Evolutionary conservation across 805 yeast genomes (phyloP), one percentile per base, ranked within the genome.

Genomic region (Sugiyamaella smithiae): DNA sequence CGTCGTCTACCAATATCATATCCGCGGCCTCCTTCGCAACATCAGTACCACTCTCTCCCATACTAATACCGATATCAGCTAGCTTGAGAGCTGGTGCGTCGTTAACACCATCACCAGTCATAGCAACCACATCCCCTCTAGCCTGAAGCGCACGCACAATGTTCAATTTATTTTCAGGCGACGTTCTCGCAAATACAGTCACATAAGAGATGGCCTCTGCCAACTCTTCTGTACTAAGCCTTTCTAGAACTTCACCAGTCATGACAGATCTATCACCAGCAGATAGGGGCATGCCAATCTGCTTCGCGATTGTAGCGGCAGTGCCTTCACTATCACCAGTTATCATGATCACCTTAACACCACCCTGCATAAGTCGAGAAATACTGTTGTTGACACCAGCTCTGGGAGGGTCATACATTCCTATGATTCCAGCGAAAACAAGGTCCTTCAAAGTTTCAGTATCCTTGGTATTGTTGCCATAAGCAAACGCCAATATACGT

Each of bases 11-110:
- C 55, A 91, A 75, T 47, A 91, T 91, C 98, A 91, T 91, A 67
- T 91, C 99, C 2, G 97, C 87, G 1, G 98, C 98, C 67, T 91
- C 99, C 63, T 91, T 91, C 43, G 99, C 99, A 35, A 91, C 99
- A 67, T 91, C 99, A 0, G 98, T 93, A 51, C 99, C 99, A 72
- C 85, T 84, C 58, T 90, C 95, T 1, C 84, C 83, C 83, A 80
- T 79, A 9, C 82, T 77, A 56, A 80, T 73, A 48, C 84, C 84
- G 48, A 80, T 80, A 60, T 80, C 83, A 4, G 84, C 84, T 50
- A 73, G 74, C 60, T 77, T 79, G 57, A 80, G 66, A 4, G 84
- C 81, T 5, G 84, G 84, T 0, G 84, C 80, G 61, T 80, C 84
- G 61, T 80, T 80, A 31, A 80, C 83, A 51, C 84, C 84, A 61